Evolutionary conservation across 257 asterid species (phyloP).

Genomic region (Solanum chiquidenum): DNA sequence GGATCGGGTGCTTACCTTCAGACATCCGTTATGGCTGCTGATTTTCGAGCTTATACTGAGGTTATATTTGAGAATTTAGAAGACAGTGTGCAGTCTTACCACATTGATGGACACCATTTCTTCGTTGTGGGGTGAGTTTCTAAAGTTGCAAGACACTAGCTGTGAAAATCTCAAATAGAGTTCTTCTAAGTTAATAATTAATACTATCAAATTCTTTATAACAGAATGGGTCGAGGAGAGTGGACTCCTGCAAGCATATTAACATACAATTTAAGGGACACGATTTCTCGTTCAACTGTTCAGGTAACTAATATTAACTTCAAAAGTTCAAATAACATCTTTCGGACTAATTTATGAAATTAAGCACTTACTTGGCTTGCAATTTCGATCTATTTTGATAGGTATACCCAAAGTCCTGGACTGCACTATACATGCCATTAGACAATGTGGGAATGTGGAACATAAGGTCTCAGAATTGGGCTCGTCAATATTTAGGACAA

Average conservation of each 20-base stretch:
- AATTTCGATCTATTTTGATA: not conserved
- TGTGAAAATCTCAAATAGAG: not conserved
- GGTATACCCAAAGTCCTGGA: conserved; percentile 36
- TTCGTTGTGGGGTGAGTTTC: conserved; percentile 2
- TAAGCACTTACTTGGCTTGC: not conserved
- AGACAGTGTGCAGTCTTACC: conserved; percentile 10
- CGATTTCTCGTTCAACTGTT: conserved; percentile 31
- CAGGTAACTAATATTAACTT: conserved; percentile 11
- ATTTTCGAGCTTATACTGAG: conserved; percentile 21
- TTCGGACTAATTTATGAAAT: not conserved
- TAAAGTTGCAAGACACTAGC: not conserved
- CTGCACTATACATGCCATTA: conserved; percentile 29
- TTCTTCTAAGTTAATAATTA: too few species aligned
- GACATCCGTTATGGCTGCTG: conserved; percentile 29
- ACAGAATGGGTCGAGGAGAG: conserved; percentile 34
- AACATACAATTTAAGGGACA: conserved; percentile 25
- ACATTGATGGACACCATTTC: conserved; percentile 7
- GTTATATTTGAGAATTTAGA: conserved; percentile 17
- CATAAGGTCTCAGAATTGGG: conserved; percentile 32
- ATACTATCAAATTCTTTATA: too few species aligned
- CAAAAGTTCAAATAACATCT: not conserved
- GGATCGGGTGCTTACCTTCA: conserved; percentile 11
- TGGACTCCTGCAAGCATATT: conserved; percentile 32
- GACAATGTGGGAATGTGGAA: conserved; percentile 45
- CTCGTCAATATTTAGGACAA: conserved; percentile 30